A percentile compares a stretch with the other conserved stretches of the same genome.
These are phyloP conservation scores for Plasmodium billcollinsi DNA, from an alignment of 169 alveolate genomes.

Conservation along the genomic window DNA sequence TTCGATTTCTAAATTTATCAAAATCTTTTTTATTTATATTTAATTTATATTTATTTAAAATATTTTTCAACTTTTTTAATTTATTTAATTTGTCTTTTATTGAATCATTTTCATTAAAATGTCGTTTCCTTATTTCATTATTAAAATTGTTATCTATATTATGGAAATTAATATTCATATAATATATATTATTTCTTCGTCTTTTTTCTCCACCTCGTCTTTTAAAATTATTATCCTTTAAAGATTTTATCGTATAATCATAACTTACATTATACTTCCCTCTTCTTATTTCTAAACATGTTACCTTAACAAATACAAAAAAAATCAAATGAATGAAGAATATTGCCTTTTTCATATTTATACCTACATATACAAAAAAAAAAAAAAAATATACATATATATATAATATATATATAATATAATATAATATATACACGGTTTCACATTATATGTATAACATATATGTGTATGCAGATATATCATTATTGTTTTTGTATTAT, in stretches of 20 bases:
- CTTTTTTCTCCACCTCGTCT: no score
- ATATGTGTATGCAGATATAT: neutral
- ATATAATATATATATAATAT: neutral
- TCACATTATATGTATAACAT: neutral
- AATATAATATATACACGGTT: neutral
- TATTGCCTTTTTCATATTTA: constrained; percentile 4
- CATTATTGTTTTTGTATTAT: neutral
- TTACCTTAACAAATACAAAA: neutral
- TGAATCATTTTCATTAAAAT: constrained; percentile 20
- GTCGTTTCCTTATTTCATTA: constrained; percentile 32
- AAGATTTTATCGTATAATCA: neutral
- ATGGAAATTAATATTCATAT: constrained; percentile 26
- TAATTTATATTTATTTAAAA: constrained; percentile 19
- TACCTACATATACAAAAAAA: neutral
- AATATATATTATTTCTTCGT: neutral
- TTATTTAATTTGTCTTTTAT: constrained; percentile 19
- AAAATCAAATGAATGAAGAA: neutral
- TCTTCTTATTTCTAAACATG: neutral
- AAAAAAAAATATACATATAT: neutral
- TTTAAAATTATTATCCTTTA: neutral
- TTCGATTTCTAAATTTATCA: neutral
- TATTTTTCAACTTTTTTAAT: constrained; percentile 25
- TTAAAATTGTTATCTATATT: constrained; percentile 32
- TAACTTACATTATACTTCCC: neutral
- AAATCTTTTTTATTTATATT: constrained; percentile 17